These are phyloP conservation scores for Kwoniella shandongensis DNA, from an alignment of 768 basidiomycete genomes.

Conservation along the genomic window DNA sequence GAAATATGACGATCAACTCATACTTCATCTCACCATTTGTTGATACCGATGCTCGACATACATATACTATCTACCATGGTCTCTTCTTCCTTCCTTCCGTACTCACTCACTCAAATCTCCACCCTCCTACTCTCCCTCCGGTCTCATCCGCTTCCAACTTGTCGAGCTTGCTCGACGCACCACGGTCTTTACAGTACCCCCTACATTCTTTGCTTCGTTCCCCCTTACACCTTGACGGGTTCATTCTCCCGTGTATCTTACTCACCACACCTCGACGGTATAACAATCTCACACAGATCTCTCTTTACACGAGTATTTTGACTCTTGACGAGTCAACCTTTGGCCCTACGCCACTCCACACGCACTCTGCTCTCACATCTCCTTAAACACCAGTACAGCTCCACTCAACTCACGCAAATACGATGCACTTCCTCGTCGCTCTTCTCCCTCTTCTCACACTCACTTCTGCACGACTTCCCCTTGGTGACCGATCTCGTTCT, in stretches of 20 bases:
- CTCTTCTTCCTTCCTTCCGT: not conserved
- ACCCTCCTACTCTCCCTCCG: not conserved
- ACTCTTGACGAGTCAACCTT: too few species aligned
- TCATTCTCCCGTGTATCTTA: too few species aligned
- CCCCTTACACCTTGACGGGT: too few species aligned
- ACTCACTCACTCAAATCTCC: not conserved
- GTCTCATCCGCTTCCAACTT: not conserved
- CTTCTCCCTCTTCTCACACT: slow-evolving; percentile 14
- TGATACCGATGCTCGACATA: too few species aligned
- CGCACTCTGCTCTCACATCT: too few species aligned
- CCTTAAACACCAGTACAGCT: too few species aligned
- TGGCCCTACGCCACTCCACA: too few species aligned
- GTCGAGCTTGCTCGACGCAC: slow-evolving; percentile 4
- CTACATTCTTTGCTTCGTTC: not conserved
- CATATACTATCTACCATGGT: too few species aligned
- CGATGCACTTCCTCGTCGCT: slow-evolving; percentile 5
- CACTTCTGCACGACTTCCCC: slow-evolving; percentile 1
- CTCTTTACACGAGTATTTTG: too few species aligned
- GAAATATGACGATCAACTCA: too few species aligned
- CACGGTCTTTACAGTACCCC: slow-evolving; percentile 3
- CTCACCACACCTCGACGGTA: not conserved
- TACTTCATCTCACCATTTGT: too few species aligned
- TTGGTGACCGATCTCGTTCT: not conserved
- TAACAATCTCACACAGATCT: too few species aligned
- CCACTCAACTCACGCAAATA: not conserved